phyloP scores from a whole-genome alignment of 441 rosid genomes.

The Biscutella auriculata region DNA sequence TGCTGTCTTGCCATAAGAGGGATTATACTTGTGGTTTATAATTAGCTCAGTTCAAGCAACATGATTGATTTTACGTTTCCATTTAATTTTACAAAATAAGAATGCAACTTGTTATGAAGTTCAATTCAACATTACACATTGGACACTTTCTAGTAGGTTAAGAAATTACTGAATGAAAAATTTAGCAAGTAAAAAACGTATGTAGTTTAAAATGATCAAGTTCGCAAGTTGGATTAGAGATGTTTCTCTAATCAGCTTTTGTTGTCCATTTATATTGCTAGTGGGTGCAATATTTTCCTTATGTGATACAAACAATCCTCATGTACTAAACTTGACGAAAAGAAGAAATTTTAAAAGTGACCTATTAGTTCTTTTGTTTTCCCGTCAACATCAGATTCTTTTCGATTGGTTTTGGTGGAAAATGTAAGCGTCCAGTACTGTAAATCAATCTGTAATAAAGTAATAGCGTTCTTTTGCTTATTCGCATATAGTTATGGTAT shows the following conservation, averaged over 20 bases:
- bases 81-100: no score
- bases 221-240: conserved; percentile 8
- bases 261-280: conserved; percentile 5
- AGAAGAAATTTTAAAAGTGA: conserved; percentile 17
- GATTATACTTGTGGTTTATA: conserved; percentile 9
- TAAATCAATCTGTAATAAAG: not conserved
- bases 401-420: conserved; percentile 2
- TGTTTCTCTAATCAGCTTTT: conserved; percentile 3
- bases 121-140: no score
- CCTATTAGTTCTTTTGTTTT: conserved; percentile 2
- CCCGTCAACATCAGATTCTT: conserved; percentile 19
- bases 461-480: not conserved
- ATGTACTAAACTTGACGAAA: conserved; percentile 15
- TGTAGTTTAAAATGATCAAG: not conserved
- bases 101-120: no score
- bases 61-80: not conserved
- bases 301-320: conserved; percentile 4
- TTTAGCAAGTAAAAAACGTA: no score
- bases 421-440: not conserved
- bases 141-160: no score
- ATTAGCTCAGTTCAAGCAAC: not conserved
- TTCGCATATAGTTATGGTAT: not conserved
- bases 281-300: conserved; percentile 19
- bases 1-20: conserved; percentile 19
- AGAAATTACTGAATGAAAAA: no score